These are phyloP conservation scores for Primulina tabacum DNA, from an alignment of 257 asterid species.

Conservation along the genomic window DNA sequence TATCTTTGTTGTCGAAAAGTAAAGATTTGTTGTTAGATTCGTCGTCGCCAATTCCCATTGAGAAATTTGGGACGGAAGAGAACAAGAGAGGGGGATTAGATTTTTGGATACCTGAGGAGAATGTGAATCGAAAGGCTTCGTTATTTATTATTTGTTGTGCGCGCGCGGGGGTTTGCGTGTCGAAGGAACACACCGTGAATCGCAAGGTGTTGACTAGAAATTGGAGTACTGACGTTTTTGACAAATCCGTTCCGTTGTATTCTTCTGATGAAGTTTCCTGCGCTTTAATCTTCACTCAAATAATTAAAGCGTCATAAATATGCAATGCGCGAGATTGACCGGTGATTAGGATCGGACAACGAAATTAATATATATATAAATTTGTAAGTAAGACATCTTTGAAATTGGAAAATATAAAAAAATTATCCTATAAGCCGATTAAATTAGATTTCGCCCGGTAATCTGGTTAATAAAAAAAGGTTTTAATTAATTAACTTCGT, in stretches of 20 bases:
- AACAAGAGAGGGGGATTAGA: too few species aligned
- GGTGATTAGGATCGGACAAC: background rate
- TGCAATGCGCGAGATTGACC: background rate
- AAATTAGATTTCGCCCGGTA: too few species aligned
- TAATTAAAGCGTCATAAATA: too few species aligned
- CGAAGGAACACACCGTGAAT: constrained; percentile 8
- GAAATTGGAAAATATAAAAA: too few species aligned
- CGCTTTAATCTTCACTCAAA: too few species aligned
- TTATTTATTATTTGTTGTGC: background rate
- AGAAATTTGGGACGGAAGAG: background rate
- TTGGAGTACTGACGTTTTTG: constrained; percentile 38
- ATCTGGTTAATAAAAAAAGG: too few species aligned
- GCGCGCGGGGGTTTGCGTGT: background rate
- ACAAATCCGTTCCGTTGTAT: background rate
- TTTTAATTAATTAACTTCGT: too few species aligned
- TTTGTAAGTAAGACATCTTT: too few species aligned
- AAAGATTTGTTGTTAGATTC: background rate
- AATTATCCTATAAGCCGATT: too few species aligned
- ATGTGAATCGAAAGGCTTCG: background rate
- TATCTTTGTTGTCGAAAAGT: background rate
- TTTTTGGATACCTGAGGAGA: too few species aligned
- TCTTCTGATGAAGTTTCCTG: background rate
- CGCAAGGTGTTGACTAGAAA: constrained; percentile 35
- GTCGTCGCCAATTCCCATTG: constrained; percentile 43
- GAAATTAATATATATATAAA: too few species aligned